Evolutionary conservation across 2,329 filamentous ascomycete species (phyloP), one percentile per base, ranked within the genome.

Genomic region (Malbranchea cinnamomea): DNA sequence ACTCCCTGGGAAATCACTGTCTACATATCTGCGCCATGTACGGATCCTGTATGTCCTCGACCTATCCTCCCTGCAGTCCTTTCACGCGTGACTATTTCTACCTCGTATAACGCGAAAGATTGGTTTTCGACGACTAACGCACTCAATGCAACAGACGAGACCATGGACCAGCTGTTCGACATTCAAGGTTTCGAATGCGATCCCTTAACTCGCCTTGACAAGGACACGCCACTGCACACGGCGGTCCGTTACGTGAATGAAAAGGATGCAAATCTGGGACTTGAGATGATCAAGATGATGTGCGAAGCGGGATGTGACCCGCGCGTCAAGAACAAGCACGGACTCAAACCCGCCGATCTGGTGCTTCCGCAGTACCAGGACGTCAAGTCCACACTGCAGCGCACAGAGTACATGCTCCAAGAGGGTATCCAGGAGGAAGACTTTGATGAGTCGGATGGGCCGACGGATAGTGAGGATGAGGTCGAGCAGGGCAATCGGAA

Each of bases 11-110:
- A 30, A 85, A 87, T 57, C 73, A 87, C 50, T 73, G 85, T 18
- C 74, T 94, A 52, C 89, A 95, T 57, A 73, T 94, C 44, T 89
- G 85, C 28, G 87, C 87, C 18, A 67, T 71, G 17, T 75, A 74
- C 41, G 89, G 89, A 44, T 82, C 84, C 59, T 93, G 81, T 87
- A 63, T 44, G 76, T 65, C 14, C 3, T 10, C 6, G 9, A 19
- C 6, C 20, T 6, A 21, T 21, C 31, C 10, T n/a, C 8, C 25
- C 23, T 32, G 10, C 5, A 35, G 3, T 8, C 6, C 5, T 10
- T 17, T 21, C 4, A 9, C n/a, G 5, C 10, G 25, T 31, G 14
- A 8, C 7, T 7, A 26, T 7, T 30, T 26, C 3, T 18, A 11
- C n/a, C 28, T 18, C 19, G 14, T 24, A 20, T 16, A 13, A 29